phyloP scores from a whole-genome alignment of 2,329 filamentous ascomycete species.

The Helminthosporium solani region DNA sequence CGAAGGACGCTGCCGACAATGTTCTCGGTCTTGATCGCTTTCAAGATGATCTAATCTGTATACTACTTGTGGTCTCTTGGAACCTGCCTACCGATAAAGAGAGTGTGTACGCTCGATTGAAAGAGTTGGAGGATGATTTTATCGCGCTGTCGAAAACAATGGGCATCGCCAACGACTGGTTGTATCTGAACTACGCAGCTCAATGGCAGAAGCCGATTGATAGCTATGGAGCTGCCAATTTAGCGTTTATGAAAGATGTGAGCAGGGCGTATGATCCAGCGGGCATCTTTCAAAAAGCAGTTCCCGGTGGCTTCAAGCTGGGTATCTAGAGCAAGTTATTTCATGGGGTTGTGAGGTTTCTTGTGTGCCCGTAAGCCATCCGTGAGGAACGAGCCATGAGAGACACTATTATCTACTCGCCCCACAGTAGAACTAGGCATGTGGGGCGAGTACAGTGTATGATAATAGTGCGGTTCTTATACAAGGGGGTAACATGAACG shows the following conservation, averaged over 20 bases:
- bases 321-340: too few relatives aligned
- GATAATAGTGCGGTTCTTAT: too few relatives aligned
- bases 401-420: too few relatives aligned
- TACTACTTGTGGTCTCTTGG: conserved; percentile 19
- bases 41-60: conserved; percentile 21
- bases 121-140: conserved; percentile 15
- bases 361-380: too few relatives aligned
- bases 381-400: too few relatives aligned
- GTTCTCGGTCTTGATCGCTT: conserved; percentile 24
- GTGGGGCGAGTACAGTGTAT: too few relatives aligned
- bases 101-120: conserved; percentile 12
- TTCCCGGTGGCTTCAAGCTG: conserved; percentile 41
- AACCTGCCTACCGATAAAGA: conserved; percentile 13
- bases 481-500: too few relatives aligned
- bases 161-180: conserved; percentile 18
- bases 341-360: too few relatives aligned
- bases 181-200: conserved; percentile 42
- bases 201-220: conserved; percentile 39
- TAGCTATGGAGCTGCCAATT: conserved; percentile 32
- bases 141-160: conserved; percentile 10
- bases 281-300: conserved; percentile 37
- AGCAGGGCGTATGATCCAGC: conserved; percentile 40
- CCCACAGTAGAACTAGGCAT: too few relatives aligned
- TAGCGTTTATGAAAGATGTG: conserved; percentile 27
- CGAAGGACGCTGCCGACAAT: conserved; percentile 16